Evolutionary conservation across 805 yeast genomes (phyloP), one percentile per base, ranked within the genome.

Genomic region (Saccharomycopsis sp.): DNA sequence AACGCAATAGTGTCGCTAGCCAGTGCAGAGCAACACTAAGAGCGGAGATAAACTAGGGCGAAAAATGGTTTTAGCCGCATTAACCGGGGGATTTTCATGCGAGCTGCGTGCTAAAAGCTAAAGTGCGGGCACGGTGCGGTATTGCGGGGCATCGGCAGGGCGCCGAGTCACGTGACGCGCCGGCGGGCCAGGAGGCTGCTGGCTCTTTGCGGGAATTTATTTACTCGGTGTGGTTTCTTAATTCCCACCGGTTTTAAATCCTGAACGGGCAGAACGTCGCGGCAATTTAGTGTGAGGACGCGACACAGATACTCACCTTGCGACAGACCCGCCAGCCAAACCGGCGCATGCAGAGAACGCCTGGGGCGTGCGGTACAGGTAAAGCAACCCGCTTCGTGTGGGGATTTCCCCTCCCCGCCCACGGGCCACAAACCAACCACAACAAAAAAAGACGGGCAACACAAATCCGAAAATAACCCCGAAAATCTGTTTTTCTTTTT

Each of bases 1-100:
- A 44, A 44, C 50, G 15, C 8, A 44, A 16, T 44, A 44, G 23
- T 16, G 20, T 44, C 8, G 4, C 9, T 5, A 12, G 15, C 7
- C 9, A 12, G 15, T 5, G 20, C 15, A 20, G 4, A 44, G 23
- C 15, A 12, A 44, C 20, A 44, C 4, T 44, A 16, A 5, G 4
- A 44, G 23, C 23, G 23, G 23, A 44, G 23, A 44, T 16, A 44
- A 16, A 44, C 7, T 8, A 44, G 15, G 15, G 50, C 23, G 23
- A 44, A 16, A 44, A 44, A 44, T 44, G 20, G 48, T 44, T 44
- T 44, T 44, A 44, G 48, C 48, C 48, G 48, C 48, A 44, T 44
- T 44, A 44, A 44, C 48, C 48, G 48, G 21, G 37, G 37, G 37
- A 29, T 29, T 29, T 29, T 12, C 37, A 29, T 29, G 37, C 37